A percentile compares a stretch with the other conserved stretches of the same genome.
These are phyloP conservation scores for Rhexocercosporidium sp. DNA, from an alignment of 2,329 filamentous ascomycete genomes.

Conservation along the genomic window DNA sequence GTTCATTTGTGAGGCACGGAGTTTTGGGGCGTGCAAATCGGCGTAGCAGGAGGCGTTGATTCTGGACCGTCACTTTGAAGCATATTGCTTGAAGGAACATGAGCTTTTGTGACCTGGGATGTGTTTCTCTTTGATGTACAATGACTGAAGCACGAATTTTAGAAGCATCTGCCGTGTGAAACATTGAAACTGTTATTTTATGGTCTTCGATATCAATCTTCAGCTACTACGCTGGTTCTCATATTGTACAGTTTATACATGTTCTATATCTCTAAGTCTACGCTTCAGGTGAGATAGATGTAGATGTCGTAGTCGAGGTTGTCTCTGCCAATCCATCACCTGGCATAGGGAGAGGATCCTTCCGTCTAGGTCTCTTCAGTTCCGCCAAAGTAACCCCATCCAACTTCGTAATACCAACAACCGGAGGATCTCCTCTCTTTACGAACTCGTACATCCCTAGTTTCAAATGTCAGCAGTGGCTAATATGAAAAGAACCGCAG, in stretches of 20 bases:
- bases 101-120: background rate
- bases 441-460: slow-evolving; percentile 89
- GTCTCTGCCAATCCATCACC: slow-evolving; percentile 2
- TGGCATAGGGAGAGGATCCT: slow-evolving; percentile 35
- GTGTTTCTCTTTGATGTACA: too few species aligned
- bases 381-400: slow-evolving; percentile 81
- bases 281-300: slow-evolving; percentile 37
- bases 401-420: slow-evolving; percentile 93
- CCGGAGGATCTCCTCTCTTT: slow-evolving; percentile 84
- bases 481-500: background rate
- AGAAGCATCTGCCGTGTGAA: background rate
- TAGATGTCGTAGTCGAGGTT: slow-evolving; percentile 29
- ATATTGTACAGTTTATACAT: slow-evolving; percentile 17
- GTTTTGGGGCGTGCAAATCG: background rate
- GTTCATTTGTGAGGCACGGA: background rate
- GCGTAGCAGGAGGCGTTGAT: slow-evolving; percentile 1
- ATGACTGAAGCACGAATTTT: background rate
- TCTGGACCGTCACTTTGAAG: background rate
- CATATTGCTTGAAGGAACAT: background rate
- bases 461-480: slow-evolving; percentile 30
- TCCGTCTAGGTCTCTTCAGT: slow-evolving; percentile 77
- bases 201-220: background rate
- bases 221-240: background rate
- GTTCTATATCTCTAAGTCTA: slow-evolving; percentile 16
- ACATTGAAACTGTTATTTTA: background rate